These are phyloP conservation scores for Wallacemonas sp. DNA, from an alignment of 208 protist genomes.

Conservation along the genomic window DNA sequence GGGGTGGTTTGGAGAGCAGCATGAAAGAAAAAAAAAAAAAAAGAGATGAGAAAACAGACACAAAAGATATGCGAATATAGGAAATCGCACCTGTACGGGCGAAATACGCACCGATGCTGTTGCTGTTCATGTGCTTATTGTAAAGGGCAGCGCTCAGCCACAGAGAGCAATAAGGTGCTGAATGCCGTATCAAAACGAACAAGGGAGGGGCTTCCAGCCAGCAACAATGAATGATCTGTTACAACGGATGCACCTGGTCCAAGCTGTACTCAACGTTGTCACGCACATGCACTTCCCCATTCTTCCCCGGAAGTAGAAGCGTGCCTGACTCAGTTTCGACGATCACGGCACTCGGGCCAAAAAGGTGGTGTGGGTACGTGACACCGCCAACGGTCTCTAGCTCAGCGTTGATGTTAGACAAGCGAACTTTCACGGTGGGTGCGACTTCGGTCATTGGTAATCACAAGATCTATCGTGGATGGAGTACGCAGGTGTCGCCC, in stretches of 20 bases:
- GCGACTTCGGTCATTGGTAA: not conserved
- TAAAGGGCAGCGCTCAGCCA: too few species aligned
- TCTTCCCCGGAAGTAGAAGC: slow-evolving; percentile 48
- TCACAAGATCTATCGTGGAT: not conserved
- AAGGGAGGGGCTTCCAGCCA: not conserved
- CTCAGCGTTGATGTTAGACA: slow-evolving; percentile 33
- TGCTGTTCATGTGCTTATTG: too few species aligned
- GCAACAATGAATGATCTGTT: not conserved
- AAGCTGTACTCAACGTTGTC: slow-evolving; percentile 29
- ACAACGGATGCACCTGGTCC: slow-evolving; percentile 23
- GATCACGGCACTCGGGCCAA: slow-evolving; percentile 45
- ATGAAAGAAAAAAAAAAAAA: not conserved
- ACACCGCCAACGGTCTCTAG: slow-evolving; percentile 49
- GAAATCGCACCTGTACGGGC: too few species aligned
- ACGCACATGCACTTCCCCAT: slow-evolving; percentile 50
- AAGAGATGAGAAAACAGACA: not conserved
- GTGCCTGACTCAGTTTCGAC: slow-evolving; percentile 27
- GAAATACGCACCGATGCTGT: too few species aligned
- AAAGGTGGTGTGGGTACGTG: slow-evolving; percentile 68
- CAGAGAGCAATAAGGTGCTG: too few species aligned
- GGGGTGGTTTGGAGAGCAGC: not conserved
- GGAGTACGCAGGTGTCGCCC: too few species aligned
- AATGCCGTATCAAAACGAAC: not conserved
- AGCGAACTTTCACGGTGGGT: not conserved
- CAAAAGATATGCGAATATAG: not conserved